Evolutionary conservation across 2,329 filamentous ascomycete genomes (phyloP).

Genomic region (Aureobasidium sp.): DNA sequence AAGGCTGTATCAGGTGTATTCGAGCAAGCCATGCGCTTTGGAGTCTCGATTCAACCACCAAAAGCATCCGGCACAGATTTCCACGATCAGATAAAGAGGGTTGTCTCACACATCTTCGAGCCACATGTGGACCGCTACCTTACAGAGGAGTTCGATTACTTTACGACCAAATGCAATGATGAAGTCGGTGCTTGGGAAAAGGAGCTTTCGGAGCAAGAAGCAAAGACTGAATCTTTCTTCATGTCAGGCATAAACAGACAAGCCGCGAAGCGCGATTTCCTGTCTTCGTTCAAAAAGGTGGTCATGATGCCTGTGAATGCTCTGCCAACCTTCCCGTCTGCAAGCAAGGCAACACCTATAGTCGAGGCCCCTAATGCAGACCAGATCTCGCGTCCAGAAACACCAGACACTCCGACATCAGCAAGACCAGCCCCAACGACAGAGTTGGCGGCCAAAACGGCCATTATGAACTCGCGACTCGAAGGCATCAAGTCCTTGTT

Average conservation of each 20-base stretch:
- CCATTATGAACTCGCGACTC: slow-evolving; percentile 87
- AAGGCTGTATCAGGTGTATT: slow-evolving; percentile 82
- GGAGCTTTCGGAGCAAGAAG: slow-evolving; percentile 83
- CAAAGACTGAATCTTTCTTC: slow-evolving; percentile 82
- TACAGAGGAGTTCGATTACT: slow-evolving; percentile 81
- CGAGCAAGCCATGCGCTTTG: slow-evolving; percentile 73
- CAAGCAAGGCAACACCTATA: slow-evolving; percentile 26
- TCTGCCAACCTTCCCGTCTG: slow-evolving; percentile 58
- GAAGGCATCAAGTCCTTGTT: slow-evolving; percentile 94
- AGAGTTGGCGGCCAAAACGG: slow-evolving; percentile 93
- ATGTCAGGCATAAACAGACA: slow-evolving; percentile 94
- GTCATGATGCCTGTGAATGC: slow-evolving; percentile 98
- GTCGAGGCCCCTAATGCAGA: slow-evolving; percentile 20
- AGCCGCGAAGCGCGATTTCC: slow-evolving; percentile 90
- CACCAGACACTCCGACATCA: slow-evolving; percentile 28
- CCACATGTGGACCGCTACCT: slow-evolving; percentile 91
- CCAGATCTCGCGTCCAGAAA: slow-evolving; percentile 19
- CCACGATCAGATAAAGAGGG: slow-evolving; percentile 54
- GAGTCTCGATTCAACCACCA: slow-evolving; percentile 59
- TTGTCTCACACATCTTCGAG: slow-evolving; percentile 70
- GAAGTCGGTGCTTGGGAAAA: slow-evolving; percentile 85
- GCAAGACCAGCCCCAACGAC: slow-evolving; percentile 65
- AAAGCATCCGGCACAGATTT: slow-evolving; percentile 53
- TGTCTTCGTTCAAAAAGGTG: slow-evolving; percentile 95
- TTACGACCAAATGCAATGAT: slow-evolving; percentile 64